Base-by-base conservation (phyloP, 78 protist species). In the Dictyostelium firmibasis region DNA sequence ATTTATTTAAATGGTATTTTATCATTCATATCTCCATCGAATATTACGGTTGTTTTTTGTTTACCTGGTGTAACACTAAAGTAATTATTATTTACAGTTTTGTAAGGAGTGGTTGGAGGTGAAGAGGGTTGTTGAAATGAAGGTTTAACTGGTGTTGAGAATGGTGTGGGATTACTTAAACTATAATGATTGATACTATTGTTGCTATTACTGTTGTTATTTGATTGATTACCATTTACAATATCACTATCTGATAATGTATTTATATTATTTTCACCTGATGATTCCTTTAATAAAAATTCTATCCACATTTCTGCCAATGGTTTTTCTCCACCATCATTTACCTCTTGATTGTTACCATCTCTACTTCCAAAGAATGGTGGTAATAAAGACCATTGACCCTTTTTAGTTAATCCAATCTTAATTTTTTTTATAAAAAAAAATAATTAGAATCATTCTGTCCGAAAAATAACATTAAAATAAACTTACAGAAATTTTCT, bases 271-370 rank as follows among this genome's bases (percentile, higher is more conserved):
- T 41, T 67, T 23, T 76, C 50, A n/a, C 50, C 38, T 33, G 47
- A n/a, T 18, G 94, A 44, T 70, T 89, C 94, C 70, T 89, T 89
- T 23, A 89, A 69, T 57, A 89, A 60, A 47, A 89, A 89, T 50
- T 89, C 94, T 11, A 89, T 89, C 94, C 94, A 89, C 94, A 89
- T 89, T 43, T 89, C 94, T 27, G 94, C 83, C 16, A 89, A 16
- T 43, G 94, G 85, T 69, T 89, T 89, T 18, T 89, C 94, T 23
- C 87, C 87, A 35, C 16, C 38, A 18, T 47, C 82, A 50, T 79
- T 25, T 36, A 60, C 79, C 9, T 77, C 41, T 23, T 57, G 33
- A n/a, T 79, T 78, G 41, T 64, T 79, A 38, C 75, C 70, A 33
- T 57, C 67, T 57, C 27, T 57, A 57, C 20, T 57, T 67, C 94